Base-by-base conservation (phyloP, 106 monocot species). In the Ottelia alismoides region DNA sequence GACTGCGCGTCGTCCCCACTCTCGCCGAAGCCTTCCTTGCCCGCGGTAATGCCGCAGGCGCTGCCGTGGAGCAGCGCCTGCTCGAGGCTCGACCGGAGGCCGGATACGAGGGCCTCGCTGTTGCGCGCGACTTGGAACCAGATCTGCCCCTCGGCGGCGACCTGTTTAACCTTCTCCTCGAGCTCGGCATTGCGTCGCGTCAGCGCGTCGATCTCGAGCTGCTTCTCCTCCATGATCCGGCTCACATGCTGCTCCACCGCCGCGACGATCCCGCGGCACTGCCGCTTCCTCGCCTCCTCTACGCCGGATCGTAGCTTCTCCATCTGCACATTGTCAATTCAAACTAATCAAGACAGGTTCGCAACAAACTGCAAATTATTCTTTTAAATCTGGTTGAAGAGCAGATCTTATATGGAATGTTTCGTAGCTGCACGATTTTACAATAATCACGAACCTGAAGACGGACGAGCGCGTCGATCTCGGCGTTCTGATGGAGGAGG, bases 1-100 rank as follows among this genome's bases (percentile, higher is more conserved):
- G 75, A 77, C 65, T 76, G 80, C 2, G 77, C 77, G 26, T 81
- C 78, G 14, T 69, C 53, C 2, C 25, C 65, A 1, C 18, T 45
- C 10, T 16, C 55, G 5, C 1, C 60, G 35, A 54, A 11, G 21
- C 45, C 65, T 22, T 46, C 48, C 23, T 18, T 9, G 6, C 22
- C 11, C 44, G 25, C 14, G 28, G 20, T 31, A 31, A n/a, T 19
- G 49, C 45, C 28, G 28, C 56, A 27, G 24, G 21, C 45, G 71
- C 55, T 62, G 57, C 19, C 32, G 31, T 56, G 30, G 56, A 56
- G 1, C 20, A 64, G 51, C 0, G 30, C 53, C 11, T 28, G 51
- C 51, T 64, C 64, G 22, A 64, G 35, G 25, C 11, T 52, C 10
- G 32, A 23, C 10, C 43, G 52, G 25, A 64, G 52, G 20, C 23